Evolutionary conservation across 2,329 filamentous ascomycete species (phyloP), one percentile per base, ranked within the genome.

Genomic region (Coleophoma cylindrospora): DNA sequence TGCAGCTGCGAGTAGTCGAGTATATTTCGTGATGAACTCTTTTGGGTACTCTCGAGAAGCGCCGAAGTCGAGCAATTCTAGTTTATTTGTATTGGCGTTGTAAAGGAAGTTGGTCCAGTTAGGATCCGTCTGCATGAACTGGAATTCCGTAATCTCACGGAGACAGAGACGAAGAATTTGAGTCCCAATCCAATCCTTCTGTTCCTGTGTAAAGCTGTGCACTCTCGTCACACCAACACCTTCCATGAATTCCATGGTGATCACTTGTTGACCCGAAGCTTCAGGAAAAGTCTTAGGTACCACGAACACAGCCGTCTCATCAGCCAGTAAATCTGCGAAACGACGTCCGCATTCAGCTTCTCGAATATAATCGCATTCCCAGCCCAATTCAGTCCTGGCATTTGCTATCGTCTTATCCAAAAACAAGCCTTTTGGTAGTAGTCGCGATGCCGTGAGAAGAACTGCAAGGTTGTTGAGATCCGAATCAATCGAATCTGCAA

Each of bases 51-150:
- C 92, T 61, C 94, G 80, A 17, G 87, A 91, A 34, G 94, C 94
- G 52, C 94, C 94, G 68, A 99, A 99, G 70, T 99, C 95, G 47
- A 99, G 83, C 1, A 99, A 80, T 68, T 96, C 91, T 13, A 99
- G 84, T 63, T 83, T 87, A 60, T 83, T 74, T 4, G 77, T 82
- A 17, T 73, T 61, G 1, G 83, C 74, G 61, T 97, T 94, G 75
- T 90, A 99, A 17, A 97, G 77, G 68, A 99, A 99, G 70, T 99
- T 99, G 34, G 92, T 97, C 94, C 94, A 99, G 74, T 99, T 99
- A 38, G 94, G 94, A 65, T 99, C 94, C 5, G 94, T 99, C 72
- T 99, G 94, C 94, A 99, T 99, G 73, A 95, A 97, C 53, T 79
- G 84, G 80, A 96, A 97, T 69, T 96, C 90, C 56, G 86, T 86